Evolutionary conservation across 352 stramenopile genomes (phyloP).

Genomic region (Lagenidium sp.): DNA sequence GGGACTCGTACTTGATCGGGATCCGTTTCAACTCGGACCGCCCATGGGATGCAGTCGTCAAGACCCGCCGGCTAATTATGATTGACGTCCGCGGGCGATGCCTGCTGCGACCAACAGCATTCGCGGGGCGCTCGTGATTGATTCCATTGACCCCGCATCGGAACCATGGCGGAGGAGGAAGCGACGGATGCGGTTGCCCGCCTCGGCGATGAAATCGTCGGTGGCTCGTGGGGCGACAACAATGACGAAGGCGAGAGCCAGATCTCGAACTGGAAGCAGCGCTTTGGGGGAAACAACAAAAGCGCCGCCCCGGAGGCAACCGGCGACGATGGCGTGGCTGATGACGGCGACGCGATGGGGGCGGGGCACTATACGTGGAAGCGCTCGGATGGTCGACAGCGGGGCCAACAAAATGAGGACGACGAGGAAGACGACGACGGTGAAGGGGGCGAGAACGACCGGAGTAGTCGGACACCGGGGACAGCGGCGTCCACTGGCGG

Average conservation of each 20-base stretch:
- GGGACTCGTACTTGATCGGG: too few species aligned
- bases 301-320: background rate
- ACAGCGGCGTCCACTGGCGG: background rate
- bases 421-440: slow-evolving; percentile 23
- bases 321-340: background rate
- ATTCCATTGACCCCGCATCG: too few species aligned
- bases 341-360: slow-evolving; percentile 9
- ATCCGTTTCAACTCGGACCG: too few species aligned
- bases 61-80: too few species aligned
- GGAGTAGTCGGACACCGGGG: background rate
- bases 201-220: background rate
- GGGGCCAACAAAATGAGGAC: slow-evolving; percentile 21
- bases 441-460: slow-evolving; percentile 1
- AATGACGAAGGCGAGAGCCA: background rate
- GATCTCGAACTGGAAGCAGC: background rate
- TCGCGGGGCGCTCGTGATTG: too few species aligned
- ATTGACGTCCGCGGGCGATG: too few species aligned
- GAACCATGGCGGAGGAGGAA: too few species aligned
- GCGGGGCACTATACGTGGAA: slow-evolving; percentile 48
- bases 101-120: too few species aligned
- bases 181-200: background rate
- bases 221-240: background rate
- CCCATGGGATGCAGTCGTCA: too few species aligned
- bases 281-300: background rate
- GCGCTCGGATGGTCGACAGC: slow-evolving; percentile 25